phyloP scores from a whole-genome alignment of 345 rosid genomes.

The Eucalyptus viminalis region DNA sequence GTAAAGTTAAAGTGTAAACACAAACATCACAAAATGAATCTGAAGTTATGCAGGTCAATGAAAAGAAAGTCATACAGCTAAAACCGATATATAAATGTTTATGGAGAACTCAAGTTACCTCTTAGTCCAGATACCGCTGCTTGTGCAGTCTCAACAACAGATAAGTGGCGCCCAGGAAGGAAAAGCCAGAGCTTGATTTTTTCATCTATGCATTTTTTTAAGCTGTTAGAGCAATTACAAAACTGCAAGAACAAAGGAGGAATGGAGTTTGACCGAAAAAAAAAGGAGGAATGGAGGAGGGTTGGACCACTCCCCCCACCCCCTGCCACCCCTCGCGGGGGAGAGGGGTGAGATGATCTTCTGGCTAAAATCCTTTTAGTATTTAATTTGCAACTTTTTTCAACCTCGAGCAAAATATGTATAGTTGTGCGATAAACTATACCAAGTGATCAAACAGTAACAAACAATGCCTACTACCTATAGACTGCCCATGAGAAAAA shows the following conservation, averaged over 20 bases:
- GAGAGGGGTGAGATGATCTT: not conserved
- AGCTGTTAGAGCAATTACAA: not conserved
- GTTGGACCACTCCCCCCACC: not conserved
- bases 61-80: not conserved
- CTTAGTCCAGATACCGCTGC: slow-evolving; percentile 76
- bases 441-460: not conserved
- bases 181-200: slow-evolving; percentile 99
- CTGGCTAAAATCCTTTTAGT: not conserved
- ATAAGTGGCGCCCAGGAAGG: slow-evolving; percentile 67
- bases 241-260: not conserved
- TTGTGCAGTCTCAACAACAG: slow-evolving; percentile 69
- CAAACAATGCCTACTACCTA: not conserved
- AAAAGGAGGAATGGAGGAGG: not conserved
- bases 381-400: not conserved
- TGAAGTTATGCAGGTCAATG: not conserved
- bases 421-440: not conserved
- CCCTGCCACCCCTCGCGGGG: accelerated
- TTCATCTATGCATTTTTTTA: slow-evolving; percentile 41
- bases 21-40: not conserved
- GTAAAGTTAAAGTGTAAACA: not conserved
- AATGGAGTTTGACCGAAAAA: not conserved
- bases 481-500: not conserved
- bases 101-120: slow-evolving; percentile 27
- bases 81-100: not conserved
- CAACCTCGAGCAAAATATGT: not conserved